Base-by-base conservation (phyloP, 2,329 filamentous ascomycete genomes). In the Cladophialophora bantiana region DNA sequence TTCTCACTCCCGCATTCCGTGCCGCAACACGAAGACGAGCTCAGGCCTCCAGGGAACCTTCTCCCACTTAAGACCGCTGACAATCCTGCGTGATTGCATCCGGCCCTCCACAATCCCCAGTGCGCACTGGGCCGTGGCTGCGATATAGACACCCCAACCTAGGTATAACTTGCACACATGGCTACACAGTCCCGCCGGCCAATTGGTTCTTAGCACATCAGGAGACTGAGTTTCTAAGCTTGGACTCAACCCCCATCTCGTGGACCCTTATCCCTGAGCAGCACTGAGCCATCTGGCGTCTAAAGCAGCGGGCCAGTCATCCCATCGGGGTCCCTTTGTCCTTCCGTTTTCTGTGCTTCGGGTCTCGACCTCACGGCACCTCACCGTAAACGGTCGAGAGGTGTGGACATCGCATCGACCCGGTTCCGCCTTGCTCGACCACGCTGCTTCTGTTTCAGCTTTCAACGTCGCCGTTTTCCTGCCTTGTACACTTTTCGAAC, bases 401-500 rank as follows among this genome's bases (percentile, higher is more conserved):
- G 40, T 50, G 57, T 36, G 40, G 31, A 48, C 26, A 31, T 61
- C 45, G 45, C 45, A 50, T 54, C 26, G 32, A 52, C 18, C 57
- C 57, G 57, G 57, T 59, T 59, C 57, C 57, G 57, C 57, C 40
- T 45, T 32, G 18, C 31, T 59, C 31, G 31, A 48, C 50, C 42
- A 20, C 42, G 42, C 42, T n/a, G 31, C 40, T 34, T 48, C 40
- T 35, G 18, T 20, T 10, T 32, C 40, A 50, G 18, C 45, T 50
- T 50, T 50, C 45, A 50, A 50, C 45, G 45, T 45, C 38, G 2
- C 36, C 10, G 5, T 20, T 7, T n/a, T 20, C 32, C 31, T 34
- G n/a, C 32, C 60, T 36, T 32, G 31, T 35, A 31, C 7, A 26
- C 48, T 32, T 55, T 62, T 53, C 57, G 62, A 62, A 62, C 62